phyloP scores from a whole-genome alignment of 1,284 basidiomycete species.

The Lentinula novae-zelandiae region DNA sequence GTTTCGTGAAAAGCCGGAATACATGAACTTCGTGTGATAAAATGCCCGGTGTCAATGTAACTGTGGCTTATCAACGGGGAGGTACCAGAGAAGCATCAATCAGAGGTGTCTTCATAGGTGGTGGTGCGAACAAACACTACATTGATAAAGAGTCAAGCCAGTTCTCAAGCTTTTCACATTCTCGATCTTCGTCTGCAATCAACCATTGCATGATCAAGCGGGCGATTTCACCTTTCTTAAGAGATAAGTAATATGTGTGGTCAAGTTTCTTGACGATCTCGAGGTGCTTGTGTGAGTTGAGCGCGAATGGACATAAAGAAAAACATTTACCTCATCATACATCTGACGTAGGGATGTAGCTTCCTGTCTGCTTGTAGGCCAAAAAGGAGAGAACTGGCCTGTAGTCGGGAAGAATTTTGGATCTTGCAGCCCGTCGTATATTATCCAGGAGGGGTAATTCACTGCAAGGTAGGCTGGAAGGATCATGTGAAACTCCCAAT shows the following conservation, averaged over 20 bases:
- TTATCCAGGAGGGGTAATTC: neutral
- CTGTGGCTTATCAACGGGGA: too few relatives aligned
- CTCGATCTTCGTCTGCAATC: slow-evolving; percentile 34
- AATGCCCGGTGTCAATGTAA: too few relatives aligned
- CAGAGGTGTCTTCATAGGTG: too few relatives aligned
- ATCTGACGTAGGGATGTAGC: neutral
- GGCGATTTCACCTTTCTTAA: neutral
- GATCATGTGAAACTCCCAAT: neutral
- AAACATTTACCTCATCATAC: neutral
- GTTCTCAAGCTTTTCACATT: slow-evolving; percentile 32
- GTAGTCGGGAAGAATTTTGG: neutral
- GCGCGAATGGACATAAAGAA: too few relatives aligned
- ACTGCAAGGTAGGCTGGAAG: neutral
- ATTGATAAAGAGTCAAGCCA: too few relatives aligned
- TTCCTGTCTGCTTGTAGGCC: neutral
- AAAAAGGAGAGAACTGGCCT: neutral
- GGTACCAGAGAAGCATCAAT: too few relatives aligned
- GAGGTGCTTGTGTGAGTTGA: too few relatives aligned
- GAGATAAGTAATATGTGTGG: too few relatives aligned
- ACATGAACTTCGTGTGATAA: too few relatives aligned
- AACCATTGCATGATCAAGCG: neutral
- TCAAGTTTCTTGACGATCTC: too few relatives aligned
- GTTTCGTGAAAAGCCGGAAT: too few relatives aligned
- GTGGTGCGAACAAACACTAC: too few relatives aligned
- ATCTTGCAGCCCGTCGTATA: neutral